Conservation (phyloP, 192 early-diverging fungal species). For the Phycomyces nitens region DNA sequence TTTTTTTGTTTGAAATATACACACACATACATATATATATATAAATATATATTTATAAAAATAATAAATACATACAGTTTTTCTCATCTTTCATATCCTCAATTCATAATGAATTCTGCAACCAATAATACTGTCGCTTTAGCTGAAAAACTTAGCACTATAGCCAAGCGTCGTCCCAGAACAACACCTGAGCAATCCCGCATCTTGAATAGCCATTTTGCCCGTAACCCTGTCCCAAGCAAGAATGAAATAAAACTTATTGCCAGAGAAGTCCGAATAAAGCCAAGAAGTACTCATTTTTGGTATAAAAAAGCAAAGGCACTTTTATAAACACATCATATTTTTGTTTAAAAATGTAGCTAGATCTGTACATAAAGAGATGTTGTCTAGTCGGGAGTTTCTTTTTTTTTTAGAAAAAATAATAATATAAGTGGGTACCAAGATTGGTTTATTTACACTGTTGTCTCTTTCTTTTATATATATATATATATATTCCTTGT, state of each 20-base stretch:
- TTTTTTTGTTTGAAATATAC: too few species aligned
- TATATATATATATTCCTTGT: background rate
- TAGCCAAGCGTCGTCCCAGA: background rate
- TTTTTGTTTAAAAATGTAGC: too few species aligned
- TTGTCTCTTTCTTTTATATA: background rate
- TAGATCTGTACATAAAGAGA: too few species aligned
- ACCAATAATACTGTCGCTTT: background rate
- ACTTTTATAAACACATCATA: background rate
- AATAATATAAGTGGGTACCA: background rate
- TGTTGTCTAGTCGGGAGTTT: background rate
- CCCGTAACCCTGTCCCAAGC: background rate
- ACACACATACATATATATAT: too few species aligned
- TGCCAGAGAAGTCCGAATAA: background rate
- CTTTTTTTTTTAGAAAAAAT: background rate
- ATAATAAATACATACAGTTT: too few species aligned
- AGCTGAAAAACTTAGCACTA: background rate
- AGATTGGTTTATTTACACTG: background rate
- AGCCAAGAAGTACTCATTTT: conserved; percentile 1
- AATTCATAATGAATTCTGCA: background rate
- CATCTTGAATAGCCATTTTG: background rate
- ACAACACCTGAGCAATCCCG: background rate
- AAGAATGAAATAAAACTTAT: background rate
- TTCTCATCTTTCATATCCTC: background rate
- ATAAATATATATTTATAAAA: too few species aligned
- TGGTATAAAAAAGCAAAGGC: background rate